Conservation (phyloP, 306 rosid genomes). For the Cicer chorassanicum region DNA sequence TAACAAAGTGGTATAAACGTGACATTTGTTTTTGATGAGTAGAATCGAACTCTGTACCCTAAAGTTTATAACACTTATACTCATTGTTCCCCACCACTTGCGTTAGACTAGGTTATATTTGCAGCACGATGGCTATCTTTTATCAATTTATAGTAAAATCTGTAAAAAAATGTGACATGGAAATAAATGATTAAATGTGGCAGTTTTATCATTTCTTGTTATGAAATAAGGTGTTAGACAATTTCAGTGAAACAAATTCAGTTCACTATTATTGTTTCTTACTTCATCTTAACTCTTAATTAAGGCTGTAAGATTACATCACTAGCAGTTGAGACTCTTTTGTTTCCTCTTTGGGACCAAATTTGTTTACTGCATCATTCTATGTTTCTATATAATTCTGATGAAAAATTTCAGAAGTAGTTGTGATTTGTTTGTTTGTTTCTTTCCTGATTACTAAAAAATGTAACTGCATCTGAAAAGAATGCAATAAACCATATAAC, state of each 20-base stretch:
- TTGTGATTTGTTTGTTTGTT: not conserved
- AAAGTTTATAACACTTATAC: no score
- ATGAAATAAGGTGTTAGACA: not conserved
- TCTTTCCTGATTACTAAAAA: not conserved
- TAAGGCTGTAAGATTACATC: no score
- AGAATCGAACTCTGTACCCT: no score
- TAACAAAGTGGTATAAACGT: no score
- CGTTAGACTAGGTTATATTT: no score
- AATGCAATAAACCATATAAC: no score
- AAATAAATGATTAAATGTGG: conserved; percentile 4
- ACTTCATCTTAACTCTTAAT: no score
- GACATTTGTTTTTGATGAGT: no score
- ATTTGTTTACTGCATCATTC: conserved; percentile 3
- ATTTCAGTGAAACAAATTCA: no score
- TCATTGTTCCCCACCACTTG: no score
- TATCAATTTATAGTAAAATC: not conserved
- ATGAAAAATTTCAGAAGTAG: not conserved
- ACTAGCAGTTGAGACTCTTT: not conserved
- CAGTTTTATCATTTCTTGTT: not conserved
- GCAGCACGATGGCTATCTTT: not conserved
- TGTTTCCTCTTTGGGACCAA: not conserved
- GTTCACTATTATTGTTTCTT: no score
- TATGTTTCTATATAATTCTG: conserved; percentile 18
- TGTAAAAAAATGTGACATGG: not conserved
- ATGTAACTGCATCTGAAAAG: not conserved